Conservation (phyloP, 2,329 filamentous ascomycete genomes). For the Arthrocladium fulminans region DNA sequence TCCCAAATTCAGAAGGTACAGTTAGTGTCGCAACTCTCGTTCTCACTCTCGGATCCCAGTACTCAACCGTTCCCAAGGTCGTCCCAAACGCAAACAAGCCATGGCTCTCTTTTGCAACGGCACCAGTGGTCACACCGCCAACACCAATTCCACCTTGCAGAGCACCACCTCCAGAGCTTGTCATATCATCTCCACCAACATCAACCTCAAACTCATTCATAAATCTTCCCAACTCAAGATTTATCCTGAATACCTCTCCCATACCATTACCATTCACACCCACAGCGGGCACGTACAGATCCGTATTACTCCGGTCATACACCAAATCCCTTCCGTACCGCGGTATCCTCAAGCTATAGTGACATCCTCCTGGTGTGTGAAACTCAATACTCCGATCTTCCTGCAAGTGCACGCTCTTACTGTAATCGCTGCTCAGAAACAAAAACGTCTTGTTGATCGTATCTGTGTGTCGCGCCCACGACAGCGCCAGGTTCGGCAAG, state of each 20-base stretch:
- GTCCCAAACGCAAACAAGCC: conserved; percentile 90
- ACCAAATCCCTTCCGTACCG: conserved; percentile 84
- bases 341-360: conserved; percentile 82
- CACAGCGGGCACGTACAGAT: conserved; percentile 78
- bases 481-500: conserved; percentile 85
- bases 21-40: conserved; percentile 70
- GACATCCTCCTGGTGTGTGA: conserved; percentile 78
- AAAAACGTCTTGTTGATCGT: conserved; percentile 86
- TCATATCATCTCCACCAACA: conserved; percentile 72
- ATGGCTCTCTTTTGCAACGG: conserved; percentile 80
- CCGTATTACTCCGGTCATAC: conserved; percentile 73
- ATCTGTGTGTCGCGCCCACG: conserved; percentile 83
- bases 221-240: conserved; percentile 83
- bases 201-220: conserved; percentile 92
- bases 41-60: conserved; percentile 85
- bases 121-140: conserved; percentile 77
- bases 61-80: conserved; percentile 87
- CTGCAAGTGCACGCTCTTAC: conserved; percentile 89
- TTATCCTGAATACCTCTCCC: conserved; percentile 87
- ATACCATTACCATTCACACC: conserved; percentile 76
- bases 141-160: conserved; percentile 80
- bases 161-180: conserved; percentile 57
- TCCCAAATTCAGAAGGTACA: conserved; percentile 36
- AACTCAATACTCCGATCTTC: conserved; percentile 86
- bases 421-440: conserved; percentile 81